These are phyloP conservation scores for Butyriboletus loyo DNA, from an alignment of 768 basidiomycete genomes.

Conservation along the genomic window DNA sequence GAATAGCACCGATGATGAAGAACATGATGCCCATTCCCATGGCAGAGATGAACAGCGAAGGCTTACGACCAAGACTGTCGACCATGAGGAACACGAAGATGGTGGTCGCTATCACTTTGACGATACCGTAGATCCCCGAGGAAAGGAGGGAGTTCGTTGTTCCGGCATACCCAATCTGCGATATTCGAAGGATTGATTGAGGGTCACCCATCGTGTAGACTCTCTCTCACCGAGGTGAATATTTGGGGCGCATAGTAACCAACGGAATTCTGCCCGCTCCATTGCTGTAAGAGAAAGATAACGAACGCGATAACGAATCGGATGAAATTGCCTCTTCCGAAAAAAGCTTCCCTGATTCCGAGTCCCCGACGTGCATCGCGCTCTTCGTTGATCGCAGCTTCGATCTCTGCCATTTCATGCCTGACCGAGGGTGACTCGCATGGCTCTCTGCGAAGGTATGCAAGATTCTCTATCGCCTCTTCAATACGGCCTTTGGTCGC, in stretches of 20 bases:
- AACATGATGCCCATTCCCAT: conserved; percentile 77
- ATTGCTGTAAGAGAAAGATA: conserved; percentile 80
- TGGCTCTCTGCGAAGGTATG: conserved; percentile 54
- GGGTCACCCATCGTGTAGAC: background rate
- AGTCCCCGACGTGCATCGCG: conserved; percentile 60
- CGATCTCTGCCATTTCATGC: conserved; percentile 74
- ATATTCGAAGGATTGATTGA: background rate
- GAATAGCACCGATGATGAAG: conserved; percentile 81
- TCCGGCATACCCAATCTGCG: conserved; percentile 63
- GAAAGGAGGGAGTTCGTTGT: conserved; percentile 62
- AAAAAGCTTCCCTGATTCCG: conserved; percentile 67
- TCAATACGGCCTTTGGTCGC: conserved; percentile 56
- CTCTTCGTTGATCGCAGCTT: conserved; percentile 76
- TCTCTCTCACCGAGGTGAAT: conserved; percentile 51
- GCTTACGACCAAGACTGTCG: conserved; percentile 65
- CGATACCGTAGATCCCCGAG: conserved; percentile 65
- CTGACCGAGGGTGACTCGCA: conserved; percentile 44
- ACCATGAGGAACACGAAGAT: conserved; percentile 67
- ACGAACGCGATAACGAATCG: conserved; percentile 83
- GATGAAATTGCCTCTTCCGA: conserved; percentile 76
- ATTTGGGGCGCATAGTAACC: conserved; percentile 76
- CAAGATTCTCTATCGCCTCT: conserved; percentile 57
- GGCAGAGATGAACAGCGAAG: conserved; percentile 68
- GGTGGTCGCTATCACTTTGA: conserved; percentile 65
- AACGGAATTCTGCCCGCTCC: conserved; percentile 82